Evolutionary conservation across 1,139 yeast species (phyloP).

Genomic region (Saccharomyces uvarum): DNA sequence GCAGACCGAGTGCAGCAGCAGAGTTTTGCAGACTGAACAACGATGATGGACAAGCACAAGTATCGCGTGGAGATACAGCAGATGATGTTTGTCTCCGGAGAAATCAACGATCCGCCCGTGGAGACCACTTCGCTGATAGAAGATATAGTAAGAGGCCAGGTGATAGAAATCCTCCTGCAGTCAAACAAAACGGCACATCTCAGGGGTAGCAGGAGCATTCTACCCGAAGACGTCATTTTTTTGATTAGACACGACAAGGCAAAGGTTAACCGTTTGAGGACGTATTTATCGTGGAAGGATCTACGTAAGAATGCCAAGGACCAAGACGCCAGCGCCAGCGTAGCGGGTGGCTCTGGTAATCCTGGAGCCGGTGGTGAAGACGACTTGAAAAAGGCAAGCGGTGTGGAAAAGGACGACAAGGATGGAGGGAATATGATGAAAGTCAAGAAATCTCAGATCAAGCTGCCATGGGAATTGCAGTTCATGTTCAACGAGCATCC

Average conservation of each 20-base stretch:
- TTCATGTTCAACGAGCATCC: slow-evolving; percentile 92
- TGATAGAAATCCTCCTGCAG: slow-evolving; percentile 76
- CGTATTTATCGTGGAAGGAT: slow-evolving; percentile 94
- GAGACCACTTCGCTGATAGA: slow-evolving; percentile 88
- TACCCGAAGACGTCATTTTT: slow-evolving; percentile 90
- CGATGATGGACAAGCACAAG: slow-evolving; percentile 47
- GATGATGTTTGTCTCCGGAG: slow-evolving; percentile 98
- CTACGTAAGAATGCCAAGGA: slow-evolving; percentile 95
- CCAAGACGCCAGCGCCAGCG: slow-evolving; percentile 74
- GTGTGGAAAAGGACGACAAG: slow-evolving; percentile 37
- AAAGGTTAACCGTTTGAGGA: slow-evolving; percentile 81
- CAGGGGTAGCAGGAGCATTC: slow-evolving; percentile 77
- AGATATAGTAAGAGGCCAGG: slow-evolving; percentile 92
- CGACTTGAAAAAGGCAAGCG: slow-evolving; percentile 33
- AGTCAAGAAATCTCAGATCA: slow-evolving; percentile 68
- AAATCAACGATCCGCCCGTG: slow-evolving; percentile 85
- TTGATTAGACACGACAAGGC: slow-evolving; percentile 90
- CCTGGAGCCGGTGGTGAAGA: slow-evolving; percentile 37
- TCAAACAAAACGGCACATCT: slow-evolving; percentile 70
- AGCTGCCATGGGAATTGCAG: slow-evolving; percentile 92
- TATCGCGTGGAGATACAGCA: slow-evolving; percentile 85
- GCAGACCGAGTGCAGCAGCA: not conserved
- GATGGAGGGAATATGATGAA: slow-evolving; percentile 54
- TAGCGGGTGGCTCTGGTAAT: slow-evolving; percentile 44
- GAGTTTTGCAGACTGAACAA: not conserved